Percentiles rank a stretch among this genome's conserved stretches.
These are phyloP conservation scores for Aphanomyces astaci DNA, from an alignment of 352 stramenopile species.

Conservation along the genomic window DNA sequence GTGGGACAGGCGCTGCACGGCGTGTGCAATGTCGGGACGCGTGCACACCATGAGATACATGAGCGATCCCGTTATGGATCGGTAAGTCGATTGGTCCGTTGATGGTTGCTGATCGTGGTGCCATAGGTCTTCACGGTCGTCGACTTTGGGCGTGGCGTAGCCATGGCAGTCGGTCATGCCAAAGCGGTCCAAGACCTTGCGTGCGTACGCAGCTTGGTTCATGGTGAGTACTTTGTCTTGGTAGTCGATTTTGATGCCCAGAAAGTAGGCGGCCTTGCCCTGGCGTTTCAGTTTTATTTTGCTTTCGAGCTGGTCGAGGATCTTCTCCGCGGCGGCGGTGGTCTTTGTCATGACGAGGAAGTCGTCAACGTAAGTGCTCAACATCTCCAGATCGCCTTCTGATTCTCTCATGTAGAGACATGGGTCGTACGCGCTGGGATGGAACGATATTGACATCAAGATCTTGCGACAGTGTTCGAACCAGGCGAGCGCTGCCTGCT, in stretches of 20 bases:
- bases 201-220: conserved; percentile 19
- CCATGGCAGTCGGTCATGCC: background rate
- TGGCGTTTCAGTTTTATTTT: conserved; percentile 15
- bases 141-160: conserved; percentile 17
- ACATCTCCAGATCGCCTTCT: background rate
- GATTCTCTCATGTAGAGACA: conserved; percentile 3
- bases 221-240: background rate
- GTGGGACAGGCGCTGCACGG: background rate
- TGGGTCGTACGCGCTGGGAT: background rate
- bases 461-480: conserved; percentile 10
- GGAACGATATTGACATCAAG: background rate
- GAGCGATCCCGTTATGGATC: conserved; percentile 16
- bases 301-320: background rate
- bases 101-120: background rate
- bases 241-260: conserved; percentile 20
- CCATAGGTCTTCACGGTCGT: conserved; percentile 9
- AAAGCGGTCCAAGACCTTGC: conserved; percentile 15
- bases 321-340: background rate
- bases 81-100: conserved; percentile 3
- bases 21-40: conserved; percentile 25
- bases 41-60: conserved; percentile 27
- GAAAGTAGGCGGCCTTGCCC: conserved; percentile 22
- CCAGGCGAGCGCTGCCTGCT: conserved; percentile 17
- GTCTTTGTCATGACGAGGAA: background rate
- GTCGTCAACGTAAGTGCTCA: conserved; percentile 2